phyloP scores from a whole-genome alignment of 352 stramenopile genomes.

The Globisporangium sylvaticum region DNA sequence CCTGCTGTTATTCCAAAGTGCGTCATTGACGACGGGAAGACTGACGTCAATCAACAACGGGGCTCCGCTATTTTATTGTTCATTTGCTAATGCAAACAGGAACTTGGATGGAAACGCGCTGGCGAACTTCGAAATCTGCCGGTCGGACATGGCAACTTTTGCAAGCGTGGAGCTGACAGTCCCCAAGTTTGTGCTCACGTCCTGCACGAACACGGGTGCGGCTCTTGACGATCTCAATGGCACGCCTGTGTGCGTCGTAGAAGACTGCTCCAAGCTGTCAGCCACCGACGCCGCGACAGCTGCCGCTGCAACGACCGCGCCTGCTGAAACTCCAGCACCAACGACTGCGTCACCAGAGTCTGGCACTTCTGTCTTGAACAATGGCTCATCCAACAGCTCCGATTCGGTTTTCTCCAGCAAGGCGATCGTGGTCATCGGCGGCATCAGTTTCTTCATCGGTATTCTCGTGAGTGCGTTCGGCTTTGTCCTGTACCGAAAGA shows the following conservation, averaged over 20 bases:
- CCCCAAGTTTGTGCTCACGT: conserved; percentile 20
- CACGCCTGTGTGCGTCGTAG: conserved; percentile 9
- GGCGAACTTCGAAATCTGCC: conserved; percentile 44
- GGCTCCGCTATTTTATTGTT: neutral
- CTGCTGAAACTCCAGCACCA: neutral
- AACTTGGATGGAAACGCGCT: conserved; percentile 40
- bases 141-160: conserved; percentile 39
- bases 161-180: conserved; percentile 19
- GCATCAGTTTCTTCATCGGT: conserved; percentile 43
- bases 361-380: conserved; percentile 1
- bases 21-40: neutral
- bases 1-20: neutral
- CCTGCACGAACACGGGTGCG: neutral
- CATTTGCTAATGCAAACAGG: conserved; percentile 5
- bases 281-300: neutral
- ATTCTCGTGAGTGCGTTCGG: conserved; percentile 34
- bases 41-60: neutral
- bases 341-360: neutral
- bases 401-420: conserved; percentile 33
- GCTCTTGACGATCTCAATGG: conserved; percentile 2
- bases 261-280: conserved; percentile 4
- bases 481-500: conserved; percentile 33
- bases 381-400: conserved; percentile 3
- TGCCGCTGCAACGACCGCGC: neutral
- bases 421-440: conserved; percentile 46